phyloP scores from a whole-genome alignment of 2,329 filamentous ascomycete genomes.

The Capronia epimyces region DNA sequence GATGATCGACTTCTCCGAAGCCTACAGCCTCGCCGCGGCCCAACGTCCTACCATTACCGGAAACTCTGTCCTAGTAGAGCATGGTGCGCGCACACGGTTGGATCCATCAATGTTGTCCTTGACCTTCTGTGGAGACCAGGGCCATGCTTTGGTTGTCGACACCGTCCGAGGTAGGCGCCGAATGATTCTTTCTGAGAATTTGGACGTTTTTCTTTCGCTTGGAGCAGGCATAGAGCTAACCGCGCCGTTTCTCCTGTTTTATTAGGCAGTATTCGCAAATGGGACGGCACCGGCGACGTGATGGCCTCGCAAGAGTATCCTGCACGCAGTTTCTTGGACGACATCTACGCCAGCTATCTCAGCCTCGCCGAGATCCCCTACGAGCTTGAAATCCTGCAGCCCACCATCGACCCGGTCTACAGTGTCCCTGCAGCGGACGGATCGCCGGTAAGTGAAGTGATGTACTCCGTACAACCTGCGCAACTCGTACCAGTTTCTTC shows the following conservation, averaged over 20 bases:
- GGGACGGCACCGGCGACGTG: background rate
- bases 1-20: background rate
- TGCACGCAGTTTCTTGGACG: background rate
- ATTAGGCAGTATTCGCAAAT: slow-evolving; percentile 1
- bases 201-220: too few species aligned
- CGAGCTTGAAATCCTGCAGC: background rate
- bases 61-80: background rate
- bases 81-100: background rate
- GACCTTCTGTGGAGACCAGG: background rate
- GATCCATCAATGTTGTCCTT: background rate
- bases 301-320: background rate
- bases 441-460: background rate
- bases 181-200: background rate
- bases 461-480: background rate
- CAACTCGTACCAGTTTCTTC: too few species aligned
- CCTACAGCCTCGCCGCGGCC: background rate
- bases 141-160: background rate
- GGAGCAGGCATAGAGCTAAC: too few species aligned
- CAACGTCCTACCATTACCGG: background rate
- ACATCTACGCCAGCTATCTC: background rate
- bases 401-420: background rate
- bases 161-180: background rate
- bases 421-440: background rate
- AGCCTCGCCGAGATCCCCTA: slow-evolving; percentile 2
- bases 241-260: too few species aligned